phyloP scores from a whole-genome alignment of 169 alveolate genomes.

The Cryptosporidium sp. region DNA sequence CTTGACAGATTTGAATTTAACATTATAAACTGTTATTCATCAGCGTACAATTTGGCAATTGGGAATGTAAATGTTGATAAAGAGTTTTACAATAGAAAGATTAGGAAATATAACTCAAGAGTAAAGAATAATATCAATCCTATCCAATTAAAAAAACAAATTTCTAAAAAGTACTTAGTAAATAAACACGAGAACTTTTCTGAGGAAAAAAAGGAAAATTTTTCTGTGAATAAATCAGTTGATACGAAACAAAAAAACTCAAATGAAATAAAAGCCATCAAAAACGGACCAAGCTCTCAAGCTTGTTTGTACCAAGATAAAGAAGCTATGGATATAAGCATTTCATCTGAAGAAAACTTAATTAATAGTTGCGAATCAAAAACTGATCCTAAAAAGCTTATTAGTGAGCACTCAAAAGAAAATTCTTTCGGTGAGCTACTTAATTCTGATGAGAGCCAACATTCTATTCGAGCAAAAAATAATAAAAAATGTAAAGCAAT shows the following conservation, averaged over 20 bases:
- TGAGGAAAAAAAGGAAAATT: not conserved
- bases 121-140: not conserved
- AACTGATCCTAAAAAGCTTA: not conserved
- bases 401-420: not conserved
- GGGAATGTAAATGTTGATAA: not conserved
- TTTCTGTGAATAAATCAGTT: not conserved
- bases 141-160: not conserved
- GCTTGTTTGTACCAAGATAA: not conserved
- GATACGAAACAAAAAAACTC: not conserved
- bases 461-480: not conserved
- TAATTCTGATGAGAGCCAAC: not conserved
- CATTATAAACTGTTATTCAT: conserved; percentile 23
- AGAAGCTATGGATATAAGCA: not conserved
- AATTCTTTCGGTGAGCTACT: not conserved
- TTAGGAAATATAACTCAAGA: conserved; percentile 38
- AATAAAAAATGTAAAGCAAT: not conserved
- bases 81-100: conserved; percentile 16
- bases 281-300: not conserved
- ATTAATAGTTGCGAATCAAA: not conserved
- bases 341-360: not conserved
- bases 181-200: not conserved
- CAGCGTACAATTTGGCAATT: conserved; percentile 23
- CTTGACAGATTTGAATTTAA: conserved; percentile 43
- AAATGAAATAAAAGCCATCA: not conserved
- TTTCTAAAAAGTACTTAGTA: not conserved